Conservation (phyloP, 176 grass and related monocot species). For the Avena sativa region DNA sequence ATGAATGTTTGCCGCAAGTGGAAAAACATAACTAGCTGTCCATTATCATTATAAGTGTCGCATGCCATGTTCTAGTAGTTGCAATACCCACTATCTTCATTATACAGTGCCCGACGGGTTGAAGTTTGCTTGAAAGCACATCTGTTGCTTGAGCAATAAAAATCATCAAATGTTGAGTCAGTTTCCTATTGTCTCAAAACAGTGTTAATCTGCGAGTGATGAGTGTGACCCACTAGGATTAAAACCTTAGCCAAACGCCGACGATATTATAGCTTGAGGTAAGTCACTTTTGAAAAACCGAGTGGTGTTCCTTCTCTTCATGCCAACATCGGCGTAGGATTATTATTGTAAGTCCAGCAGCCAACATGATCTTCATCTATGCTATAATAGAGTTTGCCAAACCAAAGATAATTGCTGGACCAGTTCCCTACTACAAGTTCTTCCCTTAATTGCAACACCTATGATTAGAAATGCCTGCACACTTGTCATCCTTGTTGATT, state of each 20-base stretch:
- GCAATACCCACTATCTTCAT: neutral
- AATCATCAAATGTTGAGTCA: neutral
- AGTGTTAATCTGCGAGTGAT: neutral
- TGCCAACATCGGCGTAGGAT: neutral
- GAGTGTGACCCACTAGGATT: constrained; percentile 1
- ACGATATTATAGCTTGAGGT: neutral
- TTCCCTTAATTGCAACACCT: neutral
- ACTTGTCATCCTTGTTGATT: neutral
- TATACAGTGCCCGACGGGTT: neutral
- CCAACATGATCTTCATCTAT: neutral
- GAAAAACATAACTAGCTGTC: neutral
- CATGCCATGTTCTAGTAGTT: neutral
- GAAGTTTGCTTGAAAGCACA: neutral
- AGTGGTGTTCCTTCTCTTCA: neutral
- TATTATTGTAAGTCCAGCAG: neutral
- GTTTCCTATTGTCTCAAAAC: neutral
- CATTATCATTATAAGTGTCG: neutral
- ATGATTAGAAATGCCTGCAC: neutral
- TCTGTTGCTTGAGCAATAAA: neutral
- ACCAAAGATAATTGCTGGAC: constrained; percentile 8
- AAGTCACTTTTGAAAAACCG: neutral
- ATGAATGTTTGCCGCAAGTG: neutral
- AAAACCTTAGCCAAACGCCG: constrained; percentile 4
- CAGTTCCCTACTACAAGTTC: neutral
- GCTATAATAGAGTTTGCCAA: neutral